These are phyloP conservation scores for Pyronema domesticum DNA, from an alignment of 495 filamentous ascomycete genomes.

Conservation along the genomic window DNA sequence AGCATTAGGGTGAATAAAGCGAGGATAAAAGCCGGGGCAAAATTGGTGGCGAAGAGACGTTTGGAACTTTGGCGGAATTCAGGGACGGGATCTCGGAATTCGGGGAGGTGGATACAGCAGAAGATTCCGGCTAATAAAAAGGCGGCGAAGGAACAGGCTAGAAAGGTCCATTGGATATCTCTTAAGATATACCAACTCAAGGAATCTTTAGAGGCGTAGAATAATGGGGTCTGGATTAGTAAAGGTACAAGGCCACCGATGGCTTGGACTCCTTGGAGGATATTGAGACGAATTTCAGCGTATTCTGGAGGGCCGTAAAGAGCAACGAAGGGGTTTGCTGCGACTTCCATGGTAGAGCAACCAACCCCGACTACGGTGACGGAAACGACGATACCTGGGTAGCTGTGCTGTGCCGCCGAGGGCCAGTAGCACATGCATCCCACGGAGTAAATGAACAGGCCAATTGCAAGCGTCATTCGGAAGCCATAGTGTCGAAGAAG, in stretches of 20 bases:
- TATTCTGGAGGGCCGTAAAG: constrained; percentile 51
- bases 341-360: constrained; percentile 43
- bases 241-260: constrained; percentile 37
- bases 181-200: constrained; percentile 12
- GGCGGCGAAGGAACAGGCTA: constrained; percentile 48
- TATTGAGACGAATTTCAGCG: constrained; percentile 45
- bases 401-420: constrained; percentile 48
- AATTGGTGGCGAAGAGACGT: constrained; percentile 1
- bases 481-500: constrained; percentile 48
- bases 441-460: constrained; percentile 44
- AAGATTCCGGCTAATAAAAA: constrained; percentile 45
- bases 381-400: constrained; percentile 44
- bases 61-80: background rate
- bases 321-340: constrained; percentile 49
- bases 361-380: constrained; percentile 53
- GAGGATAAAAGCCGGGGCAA: constrained; percentile 4
- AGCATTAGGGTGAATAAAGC: constrained; percentile 44
- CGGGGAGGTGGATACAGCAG: constrained; percentile 48
- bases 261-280: constrained; percentile 52
- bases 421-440: constrained; percentile 59
- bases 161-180: constrained; percentile 54
- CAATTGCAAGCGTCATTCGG: constrained; percentile 46
- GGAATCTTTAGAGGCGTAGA: background rate
- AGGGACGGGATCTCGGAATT: constrained; percentile 28
- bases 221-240: background rate